phyloP scores from a whole-genome alignment of 2,329 filamentous ascomycete species.

The Colletotrichum brevisporum region DNA sequence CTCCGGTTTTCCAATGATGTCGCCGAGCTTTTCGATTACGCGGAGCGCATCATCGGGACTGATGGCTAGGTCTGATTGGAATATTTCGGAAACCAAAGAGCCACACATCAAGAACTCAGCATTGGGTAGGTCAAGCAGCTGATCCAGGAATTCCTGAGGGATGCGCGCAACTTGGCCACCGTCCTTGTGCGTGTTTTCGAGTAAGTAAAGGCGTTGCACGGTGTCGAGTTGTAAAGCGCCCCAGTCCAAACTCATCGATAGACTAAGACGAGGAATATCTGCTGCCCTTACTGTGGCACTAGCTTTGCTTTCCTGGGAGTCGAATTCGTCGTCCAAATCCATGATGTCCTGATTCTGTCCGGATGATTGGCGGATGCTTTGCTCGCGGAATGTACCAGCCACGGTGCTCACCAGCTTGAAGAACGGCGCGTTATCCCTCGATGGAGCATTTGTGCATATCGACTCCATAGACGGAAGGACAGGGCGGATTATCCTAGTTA shows the following conservation, averaged over 20 bases:
- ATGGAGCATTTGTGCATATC: slow-evolving; percentile 54
- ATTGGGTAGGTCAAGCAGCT: slow-evolving; percentile 63
- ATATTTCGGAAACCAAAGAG: slow-evolving; percentile 64
- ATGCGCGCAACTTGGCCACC: slow-evolving; percentile 63
- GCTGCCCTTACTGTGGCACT: slow-evolving; percentile 53
- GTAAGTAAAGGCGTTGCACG: slow-evolving; percentile 59
- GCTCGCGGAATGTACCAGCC: slow-evolving; percentile 51
- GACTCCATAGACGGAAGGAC: slow-evolving; percentile 62
- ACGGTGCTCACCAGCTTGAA: slow-evolving; percentile 60
- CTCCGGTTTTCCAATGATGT: slow-evolving; percentile 67
- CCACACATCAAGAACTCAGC: slow-evolving; percentile 69
- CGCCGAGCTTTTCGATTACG: slow-evolving; percentile 66
- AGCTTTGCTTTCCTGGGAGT: slow-evolving; percentile 69
- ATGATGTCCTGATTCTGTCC: slow-evolving; percentile 66
- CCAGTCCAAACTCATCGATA: slow-evolving; percentile 57
- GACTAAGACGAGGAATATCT: slow-evolving; percentile 63
- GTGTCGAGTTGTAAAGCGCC: slow-evolving; percentile 65
- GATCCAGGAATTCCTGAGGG: slow-evolving; percentile 64
- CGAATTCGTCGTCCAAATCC: slow-evolving; percentile 77
- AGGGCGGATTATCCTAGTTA: slow-evolving; percentile 60
- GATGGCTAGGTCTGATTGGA: slow-evolving; percentile 67
- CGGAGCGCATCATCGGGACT: slow-evolving; percentile 60
- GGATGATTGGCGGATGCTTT: slow-evolving; percentile 49
- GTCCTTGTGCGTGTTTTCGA: slow-evolving; percentile 60
- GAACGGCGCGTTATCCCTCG: slow-evolving; percentile 56